These are phyloP conservation scores for Cytospora leucostoma DNA, from an alignment of 2,329 filamentous ascomycete genomes.

Conservation along the genomic window DNA sequence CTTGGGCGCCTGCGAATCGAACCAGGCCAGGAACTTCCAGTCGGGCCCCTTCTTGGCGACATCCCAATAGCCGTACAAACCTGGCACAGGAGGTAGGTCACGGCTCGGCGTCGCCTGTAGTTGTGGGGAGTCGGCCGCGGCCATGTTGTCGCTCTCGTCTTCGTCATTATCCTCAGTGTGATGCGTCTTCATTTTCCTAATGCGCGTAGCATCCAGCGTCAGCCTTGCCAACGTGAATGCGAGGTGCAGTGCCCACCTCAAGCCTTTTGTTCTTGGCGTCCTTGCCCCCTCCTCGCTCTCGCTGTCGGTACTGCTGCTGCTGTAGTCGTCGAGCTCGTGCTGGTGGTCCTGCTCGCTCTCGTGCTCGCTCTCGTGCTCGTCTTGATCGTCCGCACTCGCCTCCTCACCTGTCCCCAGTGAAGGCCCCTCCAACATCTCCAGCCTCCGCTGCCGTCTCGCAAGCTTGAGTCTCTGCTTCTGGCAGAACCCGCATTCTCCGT, in stretches of 20 bases:
- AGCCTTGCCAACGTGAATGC: slow-evolving; percentile 27
- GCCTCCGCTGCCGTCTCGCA: slow-evolving; percentile 61
- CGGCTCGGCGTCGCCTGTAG: slow-evolving; percentile 9
- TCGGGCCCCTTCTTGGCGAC: slow-evolving; percentile 27
- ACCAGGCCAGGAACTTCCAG: slow-evolving; percentile 29
- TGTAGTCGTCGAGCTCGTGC: background rate
- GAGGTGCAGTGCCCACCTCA: slow-evolving; percentile 27
- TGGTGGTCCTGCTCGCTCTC: background rate
- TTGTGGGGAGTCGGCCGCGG: slow-evolving; percentile 17
- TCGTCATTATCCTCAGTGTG: slow-evolving; percentile 23
- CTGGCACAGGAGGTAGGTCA: slow-evolving; percentile 24
- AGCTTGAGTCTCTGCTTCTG: slow-evolving; percentile 73
- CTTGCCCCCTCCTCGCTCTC: slow-evolving; percentile 11
- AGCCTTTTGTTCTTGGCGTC: slow-evolving; percentile 17
- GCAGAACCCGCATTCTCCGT: slow-evolving; percentile 24
- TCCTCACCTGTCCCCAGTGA: background rate
- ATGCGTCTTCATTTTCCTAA: slow-evolving; percentile 28
- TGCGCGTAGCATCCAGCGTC: slow-evolving; percentile 28
- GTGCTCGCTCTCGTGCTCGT: background rate
- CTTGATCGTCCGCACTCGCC: background rate
- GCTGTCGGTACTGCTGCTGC: slow-evolving; percentile 7
- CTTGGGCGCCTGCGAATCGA: slow-evolving; percentile 28
- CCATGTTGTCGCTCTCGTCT: slow-evolving; percentile 19
- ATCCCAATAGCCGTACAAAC: slow-evolving; percentile 28
- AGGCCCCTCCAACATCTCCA: slow-evolving; percentile 47